Percentiles rank a stretch among this genome's conserved stretches.
Evolutionary conservation across 768 basidiomycete species (phyloP).

Genomic region (Termitomyces eurrhizus): DNA sequence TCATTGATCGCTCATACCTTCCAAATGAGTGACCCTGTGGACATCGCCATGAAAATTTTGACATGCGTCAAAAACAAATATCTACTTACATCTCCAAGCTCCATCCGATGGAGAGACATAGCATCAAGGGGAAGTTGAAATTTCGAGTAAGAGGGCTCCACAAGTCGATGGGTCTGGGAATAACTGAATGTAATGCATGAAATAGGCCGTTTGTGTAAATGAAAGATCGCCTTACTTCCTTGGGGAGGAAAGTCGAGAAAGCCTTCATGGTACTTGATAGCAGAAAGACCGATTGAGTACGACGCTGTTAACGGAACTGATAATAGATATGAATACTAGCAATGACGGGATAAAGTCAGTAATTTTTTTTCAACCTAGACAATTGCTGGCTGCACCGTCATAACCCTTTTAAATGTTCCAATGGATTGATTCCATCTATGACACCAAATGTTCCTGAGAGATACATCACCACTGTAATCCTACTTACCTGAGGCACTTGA

Average conservation of each 20-base stretch:
- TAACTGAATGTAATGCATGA: conserved; percentile 34
- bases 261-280: conserved; percentile 75
- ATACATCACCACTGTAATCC: not conserved
- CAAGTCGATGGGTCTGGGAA: conserved; percentile 57
- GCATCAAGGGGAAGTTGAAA: conserved; percentile 61
- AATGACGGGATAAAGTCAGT: not conserved
- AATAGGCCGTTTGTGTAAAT: not conserved
- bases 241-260: conserved; percentile 39
- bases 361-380: not conserved
- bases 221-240: conserved; percentile 45
- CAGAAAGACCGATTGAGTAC: conserved; percentile 59
- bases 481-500: conserved; percentile 64
- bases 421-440: conserved; percentile 64
- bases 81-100: conserved; percentile 67
- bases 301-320: conserved; percentile 55
- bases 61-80: not conserved
- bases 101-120: conserved; percentile 68
- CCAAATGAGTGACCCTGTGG: conserved; percentile 69
- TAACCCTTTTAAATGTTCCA: conserved; percentile 77
- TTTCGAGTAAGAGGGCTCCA: conserved; percentile 46
- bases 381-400: conserved; percentile 34
- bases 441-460: not conserved
- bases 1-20: conserved; percentile 43
- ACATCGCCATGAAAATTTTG: not conserved
- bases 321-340: conserved; percentile 70